phyloP scores from a whole-genome alignment of 495 filamentous ascomycete species.

The Aspergillus hancockii region DNA sequence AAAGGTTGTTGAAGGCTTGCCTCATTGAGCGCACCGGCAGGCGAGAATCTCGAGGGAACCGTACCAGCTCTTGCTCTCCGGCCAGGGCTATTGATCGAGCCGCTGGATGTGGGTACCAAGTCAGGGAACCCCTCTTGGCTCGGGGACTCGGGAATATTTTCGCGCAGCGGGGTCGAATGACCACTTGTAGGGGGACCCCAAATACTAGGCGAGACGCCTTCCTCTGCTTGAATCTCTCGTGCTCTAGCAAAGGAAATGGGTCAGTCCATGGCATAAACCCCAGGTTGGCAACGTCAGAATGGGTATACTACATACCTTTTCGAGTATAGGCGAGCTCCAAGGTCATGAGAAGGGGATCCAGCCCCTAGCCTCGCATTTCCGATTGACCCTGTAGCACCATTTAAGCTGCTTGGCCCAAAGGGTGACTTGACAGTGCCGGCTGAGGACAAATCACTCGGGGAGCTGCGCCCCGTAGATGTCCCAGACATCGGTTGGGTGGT shows the following conservation, averaged over 20 bases:
- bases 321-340: conserved; percentile 76
- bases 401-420: conserved; percentile 67
- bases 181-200: conserved; percentile 97
- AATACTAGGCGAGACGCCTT: conserved; percentile 80
- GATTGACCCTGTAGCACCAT: conserved; percentile 65
- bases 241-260: conserved; percentile 54
- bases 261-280: conserved; percentile 17
- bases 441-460: conserved; percentile 78
- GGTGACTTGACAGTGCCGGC: conserved; percentile 69
- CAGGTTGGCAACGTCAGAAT: background rate
- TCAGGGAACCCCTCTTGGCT: conserved; percentile 95
- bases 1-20: conserved; percentile 63
- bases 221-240: conserved; percentile 95
- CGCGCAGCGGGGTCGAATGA: conserved; percentile 91
- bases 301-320: conserved; percentile 71
- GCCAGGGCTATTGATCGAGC: conserved; percentile 57
- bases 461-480: conserved; percentile 83
- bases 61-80: conserved; percentile 88
- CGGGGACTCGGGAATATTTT: conserved; percentile 96
- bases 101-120: conserved; percentile 66
- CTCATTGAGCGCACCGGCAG: conserved; percentile 62
- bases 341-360: conserved; percentile 96
- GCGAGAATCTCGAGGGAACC: conserved; percentile 90
- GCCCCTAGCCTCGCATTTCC: conserved; percentile 80
- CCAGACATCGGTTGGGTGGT: conserved; percentile 77